Conservation (phyloP, 2,329 filamentous ascomycete species). For the Raffaelea arxii region DNA sequence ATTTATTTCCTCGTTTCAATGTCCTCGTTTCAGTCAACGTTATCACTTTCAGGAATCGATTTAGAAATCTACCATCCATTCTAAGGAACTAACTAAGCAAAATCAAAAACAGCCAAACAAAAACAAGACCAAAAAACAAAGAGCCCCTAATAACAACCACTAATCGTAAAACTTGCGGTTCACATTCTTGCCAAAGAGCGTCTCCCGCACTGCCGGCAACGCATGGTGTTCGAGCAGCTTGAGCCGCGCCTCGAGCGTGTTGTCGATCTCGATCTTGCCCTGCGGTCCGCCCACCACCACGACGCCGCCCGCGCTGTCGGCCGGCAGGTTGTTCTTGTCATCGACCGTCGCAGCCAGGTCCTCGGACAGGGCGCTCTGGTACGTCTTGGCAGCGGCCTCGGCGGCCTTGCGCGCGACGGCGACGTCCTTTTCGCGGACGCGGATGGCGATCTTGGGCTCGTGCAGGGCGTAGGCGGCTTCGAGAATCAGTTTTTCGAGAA, state of each 20-base stretch:
- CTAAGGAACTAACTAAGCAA: too few relatives aligned
- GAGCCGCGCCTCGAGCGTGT: slow-evolving; percentile 90
- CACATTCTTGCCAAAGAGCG: slow-evolving; percentile 85
- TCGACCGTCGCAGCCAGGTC: slow-evolving; percentile 64
- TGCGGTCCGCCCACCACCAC: slow-evolving; percentile 67
- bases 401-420: slow-evolving; percentile 69
- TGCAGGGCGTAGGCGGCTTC: slow-evolving; percentile 84
- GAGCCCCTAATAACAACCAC: slow-evolving; percentile 20
- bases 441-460: slow-evolving; percentile 66
- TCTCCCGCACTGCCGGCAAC: slow-evolving; percentile 73
- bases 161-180: slow-evolving; percentile 94
- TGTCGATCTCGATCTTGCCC: slow-evolving; percentile 97
- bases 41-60: too few relatives aligned
- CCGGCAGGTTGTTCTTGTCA: slow-evolving; percentile 65
- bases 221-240: slow-evolving; percentile 75
- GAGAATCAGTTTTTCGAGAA: slow-evolving; percentile 72
- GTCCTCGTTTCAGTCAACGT: too few relatives aligned
- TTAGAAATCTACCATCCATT: too few relatives aligned
- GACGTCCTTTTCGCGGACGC: slow-evolving; percentile 71
- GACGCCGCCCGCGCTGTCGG: slow-evolving; percentile 68
- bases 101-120: too few relatives aligned
- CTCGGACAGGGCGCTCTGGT: slow-evolving; percentile 66
- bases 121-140: background rate
- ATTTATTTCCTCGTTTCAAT: too few relatives aligned
- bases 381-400: slow-evolving; percentile 67